Evolutionary conservation across 306 rosid species (phyloP).

Genomic region (Glycine latifolia): DNA sequence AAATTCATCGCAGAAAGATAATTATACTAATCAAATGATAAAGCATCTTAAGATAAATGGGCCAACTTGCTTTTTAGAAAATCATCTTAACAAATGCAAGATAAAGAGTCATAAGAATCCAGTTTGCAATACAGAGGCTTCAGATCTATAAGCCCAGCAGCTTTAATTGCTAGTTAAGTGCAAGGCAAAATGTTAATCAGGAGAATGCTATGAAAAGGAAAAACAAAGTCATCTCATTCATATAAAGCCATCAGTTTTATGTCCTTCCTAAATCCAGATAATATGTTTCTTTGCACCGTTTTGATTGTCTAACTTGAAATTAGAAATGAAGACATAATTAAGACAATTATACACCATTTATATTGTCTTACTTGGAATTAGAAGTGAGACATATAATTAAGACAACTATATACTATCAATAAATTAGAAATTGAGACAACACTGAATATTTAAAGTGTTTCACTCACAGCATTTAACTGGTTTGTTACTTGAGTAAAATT

Average conservation of each 20-base stretch:
- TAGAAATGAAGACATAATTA: background rate
- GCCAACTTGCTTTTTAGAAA: background rate
- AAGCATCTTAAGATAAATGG: too few species aligned
- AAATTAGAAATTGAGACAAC: background rate
- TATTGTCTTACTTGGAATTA: background rate
- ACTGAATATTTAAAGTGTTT: background rate
- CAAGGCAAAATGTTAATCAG: background rate
- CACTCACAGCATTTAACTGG: constrained; percentile 1
- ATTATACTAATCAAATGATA: constrained; percentile 3
- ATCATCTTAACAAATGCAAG: background rate
- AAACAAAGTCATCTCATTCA: background rate
- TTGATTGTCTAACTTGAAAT: background rate
- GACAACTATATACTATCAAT: background rate
- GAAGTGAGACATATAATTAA: background rate
- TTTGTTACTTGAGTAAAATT: background rate
- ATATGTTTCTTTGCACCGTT: background rate
- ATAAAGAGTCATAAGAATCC: constrained; percentile 22
- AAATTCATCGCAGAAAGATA: constrained; percentile 25
- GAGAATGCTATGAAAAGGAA: background rate
- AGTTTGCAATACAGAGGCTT: constrained; percentile 17
- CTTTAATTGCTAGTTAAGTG: background rate
- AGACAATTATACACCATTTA: background rate
- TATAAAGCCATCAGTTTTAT: background rate
- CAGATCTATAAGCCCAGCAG: background rate
- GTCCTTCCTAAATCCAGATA: constrained; percentile 3